Base-by-base conservation (phyloP, 352 stramenopile species). In the Globisporangium canariense region DNA sequence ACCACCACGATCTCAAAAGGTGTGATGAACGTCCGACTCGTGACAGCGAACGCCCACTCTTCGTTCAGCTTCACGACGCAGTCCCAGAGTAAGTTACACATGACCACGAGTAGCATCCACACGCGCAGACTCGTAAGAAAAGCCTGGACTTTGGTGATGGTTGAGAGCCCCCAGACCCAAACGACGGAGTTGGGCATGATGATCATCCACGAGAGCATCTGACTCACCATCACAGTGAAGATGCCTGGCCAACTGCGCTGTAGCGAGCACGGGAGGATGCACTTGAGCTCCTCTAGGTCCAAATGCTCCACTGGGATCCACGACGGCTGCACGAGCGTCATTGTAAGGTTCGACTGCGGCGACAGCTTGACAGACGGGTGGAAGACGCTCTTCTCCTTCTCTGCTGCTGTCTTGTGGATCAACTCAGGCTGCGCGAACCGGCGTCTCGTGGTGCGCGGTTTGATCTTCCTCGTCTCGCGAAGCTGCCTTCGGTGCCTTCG, bases 131-230 rank as follows among this genome's bases (percentile, higher is more conserved):
- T 71, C 28, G 71, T 85, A 9, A 90, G 49, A 8, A 80, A 73
- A 1, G 74, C 76, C 58, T 90, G 77, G 40, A 83, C 34, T 57
- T 73, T 73, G 36, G 64, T 71, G 3, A 59, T 60, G 5, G 54
- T 30, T 2, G 77, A 85, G 53, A 66, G 58, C 2, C 68, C 73
- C 60, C 79, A 81, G 18, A 70, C 67, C 64, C 76, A 87, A 20
- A 85, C 77, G 25, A 80, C 68, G 22, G 81, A 72, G 67, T 79
- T 84, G 7, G 77, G 79, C 13, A 88, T 62, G 22, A 88, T 65
- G 58, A 90, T 66, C 16, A 87, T 58, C 81, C 81, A 90, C 32
- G 77, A 86, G 41, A 90, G 49, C 41, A 82, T 34, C 32, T 74
- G 70, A 3, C 67, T 72, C 13, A 71, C 38, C 34, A 73, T 5